phyloP scores from a whole-genome alignment of 2,329 filamentous ascomycete species.

The Diaporthe sp. region DNA sequence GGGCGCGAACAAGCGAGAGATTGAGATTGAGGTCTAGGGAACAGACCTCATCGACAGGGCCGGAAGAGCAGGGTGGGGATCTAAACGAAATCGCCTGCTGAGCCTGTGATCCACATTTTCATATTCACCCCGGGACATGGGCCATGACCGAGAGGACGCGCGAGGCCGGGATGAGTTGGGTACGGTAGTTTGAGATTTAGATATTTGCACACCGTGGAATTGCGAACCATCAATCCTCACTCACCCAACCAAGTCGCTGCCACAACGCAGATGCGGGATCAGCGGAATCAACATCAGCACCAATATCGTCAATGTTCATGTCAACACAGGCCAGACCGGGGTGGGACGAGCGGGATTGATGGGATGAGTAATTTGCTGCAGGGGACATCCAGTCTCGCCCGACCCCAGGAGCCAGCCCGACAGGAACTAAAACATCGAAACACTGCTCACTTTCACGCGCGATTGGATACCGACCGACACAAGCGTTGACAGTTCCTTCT shows the following conservation, averaged over 20 bases:
- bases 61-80: slow-evolving; percentile 31
- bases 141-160: slow-evolving; percentile 7
- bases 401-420: neutral
- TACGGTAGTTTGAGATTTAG: neutral
- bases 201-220: neutral
- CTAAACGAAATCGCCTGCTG: slow-evolving; percentile 32
- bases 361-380: slow-evolving; percentile 32
- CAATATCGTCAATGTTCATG: neutral
- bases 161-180: slow-evolving; percentile 12
- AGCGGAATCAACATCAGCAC: slow-evolving; percentile 7
- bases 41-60: slow-evolving; percentile 34
- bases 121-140: slow-evolving; percentile 7
- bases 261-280: slow-evolving; percentile 6
- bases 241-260: neutral
- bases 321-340: slow-evolving; percentile 24
- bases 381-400: slow-evolving; percentile 15
- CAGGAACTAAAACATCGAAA: slow-evolving; percentile 6
- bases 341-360: slow-evolving; percentile 18
- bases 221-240: neutral
- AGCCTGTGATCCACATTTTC: slow-evolving; percentile 31
- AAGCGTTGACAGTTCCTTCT: neutral
- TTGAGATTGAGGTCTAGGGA: slow-evolving; percentile 30
- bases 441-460: neutral
- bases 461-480: slow-evolving; percentile 25
- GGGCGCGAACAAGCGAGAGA: slow-evolving; percentile 31